A percentile compares a stretch with the other conserved stretches of the same genome.
Conservation (phyloP, 1,284 basidiomycete species). For the Apiotrichum gamsii region DNA sequence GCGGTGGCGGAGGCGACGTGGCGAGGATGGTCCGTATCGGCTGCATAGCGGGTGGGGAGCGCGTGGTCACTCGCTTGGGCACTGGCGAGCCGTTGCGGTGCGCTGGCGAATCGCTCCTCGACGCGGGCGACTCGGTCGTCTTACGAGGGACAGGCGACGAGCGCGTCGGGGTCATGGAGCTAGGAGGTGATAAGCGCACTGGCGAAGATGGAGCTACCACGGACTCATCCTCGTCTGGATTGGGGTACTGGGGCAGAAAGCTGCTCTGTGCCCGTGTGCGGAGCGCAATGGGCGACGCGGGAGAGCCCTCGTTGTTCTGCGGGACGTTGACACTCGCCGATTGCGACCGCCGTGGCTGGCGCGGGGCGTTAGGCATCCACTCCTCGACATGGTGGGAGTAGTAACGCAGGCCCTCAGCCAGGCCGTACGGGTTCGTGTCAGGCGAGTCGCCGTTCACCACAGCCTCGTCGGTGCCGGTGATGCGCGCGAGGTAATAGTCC, state of each 20-base stretch:
- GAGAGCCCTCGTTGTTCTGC: neutral
- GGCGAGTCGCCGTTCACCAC: constrained; percentile 67
- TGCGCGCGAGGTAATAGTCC: constrained; percentile 91
- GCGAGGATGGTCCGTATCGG: neutral
- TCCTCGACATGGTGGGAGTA: constrained; percentile 90
- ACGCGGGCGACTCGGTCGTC: no score
- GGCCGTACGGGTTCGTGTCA: constrained; percentile 49
- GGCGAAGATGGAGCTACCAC: neutral
- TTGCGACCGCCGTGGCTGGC: neutral
- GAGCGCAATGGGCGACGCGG: neutral
- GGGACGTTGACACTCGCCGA: neutral
- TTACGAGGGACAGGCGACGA: neutral
- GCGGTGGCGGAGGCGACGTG: neutral
- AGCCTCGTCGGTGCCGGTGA: constrained; percentile 77
- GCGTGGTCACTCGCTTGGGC: neutral
- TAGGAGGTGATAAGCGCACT: neutral
- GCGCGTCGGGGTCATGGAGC: neutral
- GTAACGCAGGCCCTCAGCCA: constrained; percentile 85
- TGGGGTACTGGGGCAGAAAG: neutral
- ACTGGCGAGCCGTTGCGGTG: no score
- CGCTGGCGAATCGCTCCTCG: no score
- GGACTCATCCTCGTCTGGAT: neutral
- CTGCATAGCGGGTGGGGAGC: neutral
- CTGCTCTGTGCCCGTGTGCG: constrained; percentile 1
- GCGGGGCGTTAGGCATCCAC: constrained; percentile 56